phyloP scores from a whole-genome alignment of 2,329 filamentous ascomycete species.

The Sarocladium kiliense region DNA sequence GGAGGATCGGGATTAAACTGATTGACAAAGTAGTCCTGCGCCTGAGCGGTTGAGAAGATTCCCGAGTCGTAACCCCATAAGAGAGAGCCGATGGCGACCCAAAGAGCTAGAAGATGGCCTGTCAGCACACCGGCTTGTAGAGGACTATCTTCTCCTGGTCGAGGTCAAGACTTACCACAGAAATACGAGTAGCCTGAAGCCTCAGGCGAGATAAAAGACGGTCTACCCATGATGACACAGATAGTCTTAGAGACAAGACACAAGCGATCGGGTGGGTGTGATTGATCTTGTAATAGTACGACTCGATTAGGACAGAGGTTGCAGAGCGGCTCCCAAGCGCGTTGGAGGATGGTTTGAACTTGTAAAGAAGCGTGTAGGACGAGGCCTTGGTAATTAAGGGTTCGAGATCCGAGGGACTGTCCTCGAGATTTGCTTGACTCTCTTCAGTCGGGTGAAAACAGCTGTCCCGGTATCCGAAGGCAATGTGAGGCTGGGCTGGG shows the following conservation, averaged over 20 bases:
- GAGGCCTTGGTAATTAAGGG: too few relatives aligned
- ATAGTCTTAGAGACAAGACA: too few relatives aligned
- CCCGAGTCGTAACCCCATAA: constrained; percentile 8
- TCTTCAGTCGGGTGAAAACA: too few relatives aligned
- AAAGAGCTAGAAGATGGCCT: not conserved
- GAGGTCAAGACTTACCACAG: not conserved
- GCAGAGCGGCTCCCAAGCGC: too few relatives aligned
- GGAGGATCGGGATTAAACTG: not conserved
- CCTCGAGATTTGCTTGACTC: too few relatives aligned
- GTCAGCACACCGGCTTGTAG: not conserved
- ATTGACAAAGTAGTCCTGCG: constrained; percentile 1
- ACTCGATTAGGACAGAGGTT: too few relatives aligned
- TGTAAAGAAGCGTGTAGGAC: too few relatives aligned
- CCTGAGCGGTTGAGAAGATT: constrained; percentile 5
- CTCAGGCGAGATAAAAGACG: constrained; percentile 1
- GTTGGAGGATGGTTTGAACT: too few relatives aligned
- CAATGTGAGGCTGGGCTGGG: too few relatives aligned
- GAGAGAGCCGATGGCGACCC: constrained; percentile 7
- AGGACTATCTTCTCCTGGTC: not conserved
- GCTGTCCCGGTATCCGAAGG: too few relatives aligned
- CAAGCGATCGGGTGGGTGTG: not conserved
- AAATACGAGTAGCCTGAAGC: constrained; percentile 7
- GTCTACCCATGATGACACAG: not conserved
- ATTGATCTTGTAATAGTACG: too few relatives aligned
- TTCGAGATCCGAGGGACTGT: too few relatives aligned